Base-by-base conservation (phyloP, 306 rosid species). In the Sicyos edulis region DNA sequence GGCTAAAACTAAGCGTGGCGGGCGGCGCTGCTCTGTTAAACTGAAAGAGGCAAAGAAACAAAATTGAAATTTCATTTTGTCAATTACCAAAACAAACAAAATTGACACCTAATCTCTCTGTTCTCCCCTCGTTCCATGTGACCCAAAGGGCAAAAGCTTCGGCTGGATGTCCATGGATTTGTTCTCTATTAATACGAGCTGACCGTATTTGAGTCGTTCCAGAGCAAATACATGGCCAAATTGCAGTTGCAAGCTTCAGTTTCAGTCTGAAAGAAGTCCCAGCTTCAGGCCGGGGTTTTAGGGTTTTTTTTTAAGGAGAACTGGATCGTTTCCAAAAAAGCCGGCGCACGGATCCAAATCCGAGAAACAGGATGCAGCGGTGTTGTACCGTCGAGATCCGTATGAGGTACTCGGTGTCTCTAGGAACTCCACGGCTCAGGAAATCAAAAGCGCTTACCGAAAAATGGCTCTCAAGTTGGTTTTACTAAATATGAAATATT, bases 381-480 rank as follows among this genome's bases (percentile, higher is more conserved):
- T 85, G 78, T 88, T 78, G 84, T 85, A 78, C 75, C 96, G 97
- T 78, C 89, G 97, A 37, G 99, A 95, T 74, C 95, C 99, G 0
- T 95, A 95, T 29, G 99, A 91, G 82, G 97, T 95, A n/a, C 97
- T 95, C 44, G 95, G 95, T 54, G 91, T 95, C 81, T 85, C 87
- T 2, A 82, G 87, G 76, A 89, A 68, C 89, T 89, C 95, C 57
- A 82, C 88, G 24, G 99, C 91, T 85, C 99, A 91, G 82, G 99
- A 91, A 84, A 95, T 95, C 83, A 95, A 91, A 74, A 79, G 89
- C 66, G 97, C 97, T 44, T 91, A 95, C 78, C 83, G 99, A 16
- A 89, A 83, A 85, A 82, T 91, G 97, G 99, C 99, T 3, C 99
- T 95, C 77, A 95, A 86, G 99, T 95, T 89, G 55, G 95, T 76